Evolutionary conservation across 768 basidiomycete genomes (phyloP).

Genomic region (Sarcodon aspratus): DNA sequence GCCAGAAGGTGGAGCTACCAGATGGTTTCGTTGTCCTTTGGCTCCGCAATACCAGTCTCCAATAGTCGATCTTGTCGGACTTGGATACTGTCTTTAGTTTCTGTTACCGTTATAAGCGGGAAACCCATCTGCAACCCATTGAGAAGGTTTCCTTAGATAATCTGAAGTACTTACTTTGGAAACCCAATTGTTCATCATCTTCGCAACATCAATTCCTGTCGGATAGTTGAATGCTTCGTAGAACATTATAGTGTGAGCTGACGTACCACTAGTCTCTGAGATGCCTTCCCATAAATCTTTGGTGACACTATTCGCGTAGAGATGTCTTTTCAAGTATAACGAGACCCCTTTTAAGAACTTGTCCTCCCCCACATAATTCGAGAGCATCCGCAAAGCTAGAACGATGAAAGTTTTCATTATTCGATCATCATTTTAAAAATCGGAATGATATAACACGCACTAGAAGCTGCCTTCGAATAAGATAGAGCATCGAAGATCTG

Average conservation of each 20-base stretch:
- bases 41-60: constrained; percentile 67
- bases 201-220: constrained; percentile 55
- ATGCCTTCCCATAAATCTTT: constrained; percentile 86
- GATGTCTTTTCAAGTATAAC: constrained; percentile 80
- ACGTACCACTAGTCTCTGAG: constrained; percentile 49
- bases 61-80: constrained; percentile 90
- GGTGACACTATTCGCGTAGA: constrained; percentile 79
- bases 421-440: not conserved
- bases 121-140: constrained; percentile 47
- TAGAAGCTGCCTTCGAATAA: constrained; percentile 76
- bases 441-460: constrained; percentile 19
- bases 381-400: constrained; percentile 86
- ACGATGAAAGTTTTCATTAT: not conserved
- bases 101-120: constrained; percentile 82
- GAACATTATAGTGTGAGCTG: not conserved
- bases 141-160: not conserved
- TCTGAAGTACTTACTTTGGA: constrained; percentile 37
- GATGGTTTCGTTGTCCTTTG: constrained; percentile 78
- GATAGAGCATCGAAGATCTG: constrained; percentile 86
- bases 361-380: constrained; percentile 81
- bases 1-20: constrained; percentile 37
- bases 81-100: constrained; percentile 57
- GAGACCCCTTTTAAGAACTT: constrained; percentile 82
- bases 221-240: not conserved
- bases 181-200: constrained; percentile 89